These are phyloP conservation scores for Peterozyma xylosa DNA, from an alignment of 805 yeast species.

Conservation along the genomic window DNA sequence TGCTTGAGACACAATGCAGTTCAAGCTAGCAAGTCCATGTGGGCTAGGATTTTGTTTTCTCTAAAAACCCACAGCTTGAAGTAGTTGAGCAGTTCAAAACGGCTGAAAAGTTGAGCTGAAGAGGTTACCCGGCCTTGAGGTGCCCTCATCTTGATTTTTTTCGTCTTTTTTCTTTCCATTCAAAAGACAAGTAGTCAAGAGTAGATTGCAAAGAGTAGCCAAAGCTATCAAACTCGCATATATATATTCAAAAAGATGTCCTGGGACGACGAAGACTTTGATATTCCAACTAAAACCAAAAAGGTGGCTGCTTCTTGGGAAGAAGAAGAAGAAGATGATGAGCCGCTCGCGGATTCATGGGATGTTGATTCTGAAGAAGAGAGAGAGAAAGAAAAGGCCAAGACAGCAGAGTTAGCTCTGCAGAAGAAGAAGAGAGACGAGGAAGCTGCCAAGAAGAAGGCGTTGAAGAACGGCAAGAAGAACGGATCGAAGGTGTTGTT, in stretches of 20 bases:
- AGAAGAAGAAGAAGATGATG: slow-evolving; percentile 69
- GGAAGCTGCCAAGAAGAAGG: slow-evolving; percentile 21
- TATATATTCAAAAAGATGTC: slow-evolving; percentile 2
- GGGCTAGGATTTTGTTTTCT: too few species aligned
- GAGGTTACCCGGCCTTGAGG: too few species aligned
- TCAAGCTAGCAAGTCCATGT: too few species aligned
- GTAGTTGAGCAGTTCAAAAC: too few species aligned
- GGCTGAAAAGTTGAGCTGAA: too few species aligned
- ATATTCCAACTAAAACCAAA: slow-evolving; percentile 48
- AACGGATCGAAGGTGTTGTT: slow-evolving; percentile 30
- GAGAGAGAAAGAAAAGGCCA: slow-evolving; percentile 29
- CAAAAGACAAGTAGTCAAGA: too few species aligned
- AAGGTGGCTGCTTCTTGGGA: slow-evolving; percentile 72
- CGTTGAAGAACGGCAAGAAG: slow-evolving; percentile 25
- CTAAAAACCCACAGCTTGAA: too few species aligned
- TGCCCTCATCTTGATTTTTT: too few species aligned
- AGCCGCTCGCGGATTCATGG: slow-evolving; percentile 83
- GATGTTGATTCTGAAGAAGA: slow-evolving; percentile 75
- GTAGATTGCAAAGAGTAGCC: too few species aligned
- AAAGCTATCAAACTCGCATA: too few species aligned
- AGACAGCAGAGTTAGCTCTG: slow-evolving; percentile 28
- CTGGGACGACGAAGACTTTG: slow-evolving; percentile 84
- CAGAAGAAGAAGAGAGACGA: slow-evolving; percentile 40
- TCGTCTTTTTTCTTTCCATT: too few species aligned
- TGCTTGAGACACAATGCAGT: too few species aligned